Conservation (phyloP, 495 filamentous ascomycete genomes). For the Schizothecium vesticola region DNA sequence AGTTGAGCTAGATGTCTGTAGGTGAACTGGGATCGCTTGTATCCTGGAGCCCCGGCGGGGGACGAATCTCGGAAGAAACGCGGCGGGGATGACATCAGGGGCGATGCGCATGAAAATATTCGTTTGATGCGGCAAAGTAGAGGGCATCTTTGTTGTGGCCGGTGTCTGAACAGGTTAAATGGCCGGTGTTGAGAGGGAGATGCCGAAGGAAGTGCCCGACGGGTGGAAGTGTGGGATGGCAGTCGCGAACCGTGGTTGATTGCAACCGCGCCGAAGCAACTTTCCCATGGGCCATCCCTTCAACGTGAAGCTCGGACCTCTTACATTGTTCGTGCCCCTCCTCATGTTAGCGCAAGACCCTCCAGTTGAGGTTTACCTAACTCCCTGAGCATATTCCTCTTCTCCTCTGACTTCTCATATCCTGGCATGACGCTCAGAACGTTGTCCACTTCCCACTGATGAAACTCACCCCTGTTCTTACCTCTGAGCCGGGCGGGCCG, state of each 20-base stretch:
- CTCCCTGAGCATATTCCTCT: not conserved
- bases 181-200: not conserved
- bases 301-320: not conserved
- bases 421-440: not conserved
- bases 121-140: not conserved
- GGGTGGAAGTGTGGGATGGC: not conserved
- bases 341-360: not conserved
- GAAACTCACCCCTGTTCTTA: not conserved
- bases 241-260: not conserved
- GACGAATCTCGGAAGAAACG: conserved; percentile 35
- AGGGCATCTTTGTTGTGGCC: not conserved
- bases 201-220: not conserved
- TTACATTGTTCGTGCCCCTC: not conserved
- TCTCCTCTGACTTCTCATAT: not conserved
- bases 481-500: not conserved
- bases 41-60: conserved; percentile 31
- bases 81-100: conserved; percentile 26
- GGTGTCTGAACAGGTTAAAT: not conserved
- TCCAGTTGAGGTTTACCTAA: not conserved
- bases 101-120: not conserved
- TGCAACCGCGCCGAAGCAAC: not conserved
- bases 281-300: not conserved
- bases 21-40: conserved; percentile 68
- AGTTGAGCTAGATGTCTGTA: conserved; percentile 77
- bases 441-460: not conserved